These are phyloP conservation scores for Tephrocybe sp. DNA, from an alignment of 768 basidiomycete species.

Conservation along the genomic window DNA sequence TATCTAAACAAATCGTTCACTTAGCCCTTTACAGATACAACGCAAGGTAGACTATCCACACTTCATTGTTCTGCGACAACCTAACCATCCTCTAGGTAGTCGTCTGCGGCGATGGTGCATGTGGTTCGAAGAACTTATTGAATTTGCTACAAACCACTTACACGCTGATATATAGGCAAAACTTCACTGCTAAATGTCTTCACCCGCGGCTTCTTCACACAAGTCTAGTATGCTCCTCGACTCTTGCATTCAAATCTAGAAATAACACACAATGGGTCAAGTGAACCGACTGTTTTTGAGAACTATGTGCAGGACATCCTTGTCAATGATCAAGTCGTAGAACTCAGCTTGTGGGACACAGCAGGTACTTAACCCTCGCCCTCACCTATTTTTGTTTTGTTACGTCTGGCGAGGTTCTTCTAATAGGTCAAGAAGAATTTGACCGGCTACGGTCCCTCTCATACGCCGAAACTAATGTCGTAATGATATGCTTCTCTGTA, in stretches of 20 bases:
- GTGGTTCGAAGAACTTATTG: slow-evolving; percentile 51
- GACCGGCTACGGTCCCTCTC: slow-evolving; percentile 91
- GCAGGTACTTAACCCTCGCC: slow-evolving; percentile 58
- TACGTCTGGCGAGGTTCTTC: slow-evolving; percentile 19
- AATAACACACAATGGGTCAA: slow-evolving; percentile 26
- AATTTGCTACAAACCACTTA: not conserved
- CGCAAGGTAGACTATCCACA: slow-evolving; percentile 34
- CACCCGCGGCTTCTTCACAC: slow-evolving; percentile 89
- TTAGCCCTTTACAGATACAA: slow-evolving; percentile 34
- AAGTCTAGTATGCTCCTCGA: slow-evolving; percentile 73
- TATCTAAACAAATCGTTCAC: not conserved
- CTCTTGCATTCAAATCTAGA: not conserved
- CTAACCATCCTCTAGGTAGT: slow-evolving; percentile 45
- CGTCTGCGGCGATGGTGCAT: slow-evolving; percentile 96
- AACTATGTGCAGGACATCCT: slow-evolving; percentile 92
- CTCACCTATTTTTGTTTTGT: slow-evolving; percentile 23
- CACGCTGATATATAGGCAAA: slow-evolving; percentile 50
- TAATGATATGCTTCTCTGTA: slow-evolving; percentile 96
- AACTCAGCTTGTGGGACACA: slow-evolving; percentile 96
- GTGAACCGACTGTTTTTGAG: slow-evolving; percentile 94
- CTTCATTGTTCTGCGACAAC: slow-evolving; percentile 3
- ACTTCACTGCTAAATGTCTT: slow-evolving; percentile 87
- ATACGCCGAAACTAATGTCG: slow-evolving; percentile 94
- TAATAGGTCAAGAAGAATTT: slow-evolving; percentile 90
- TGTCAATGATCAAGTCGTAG: slow-evolving; percentile 84